Evolutionary conservation across 257 asterid genomes (phyloP).

Genomic region (Lycium ferocissimum): DNA sequence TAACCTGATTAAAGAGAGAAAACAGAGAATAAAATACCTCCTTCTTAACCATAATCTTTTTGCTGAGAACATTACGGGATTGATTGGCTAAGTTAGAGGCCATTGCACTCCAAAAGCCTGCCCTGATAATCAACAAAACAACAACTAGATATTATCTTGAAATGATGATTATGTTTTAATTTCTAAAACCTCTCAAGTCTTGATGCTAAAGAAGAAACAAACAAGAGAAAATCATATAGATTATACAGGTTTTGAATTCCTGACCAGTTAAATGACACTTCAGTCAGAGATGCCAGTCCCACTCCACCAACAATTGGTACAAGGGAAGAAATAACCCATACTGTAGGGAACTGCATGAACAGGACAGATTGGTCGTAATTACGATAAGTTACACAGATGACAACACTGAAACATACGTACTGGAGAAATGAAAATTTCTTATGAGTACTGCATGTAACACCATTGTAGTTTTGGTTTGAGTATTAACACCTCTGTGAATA

Average conservation of each 20-base stretch:
- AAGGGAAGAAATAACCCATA: conserved; percentile 92
- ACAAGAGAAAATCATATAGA: not conserved
- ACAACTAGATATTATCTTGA: not conserved
- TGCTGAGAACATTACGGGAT: conserved; percentile 96
- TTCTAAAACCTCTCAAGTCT: too few species aligned
- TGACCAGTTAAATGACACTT: conserved; percentile 90
- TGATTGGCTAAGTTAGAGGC: conserved; percentile 96
- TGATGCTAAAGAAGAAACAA: conserved; percentile 31
- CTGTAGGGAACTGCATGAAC: conserved; percentile 61
- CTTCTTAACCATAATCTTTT: conserved; percentile 87
- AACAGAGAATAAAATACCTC: conserved; percentile 58
- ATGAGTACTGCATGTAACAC: not conserved
- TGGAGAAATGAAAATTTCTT: not conserved
- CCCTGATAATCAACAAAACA: conserved; percentile 52
- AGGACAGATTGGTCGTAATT: not conserved
- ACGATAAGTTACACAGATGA: not conserved
- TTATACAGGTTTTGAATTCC: conserved; percentile 25
- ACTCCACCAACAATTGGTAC: conserved; percentile 95
- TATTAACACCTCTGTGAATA: not conserved
- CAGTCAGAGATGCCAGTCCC: conserved; percentile 90
- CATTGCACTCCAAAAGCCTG: conserved; percentile 98
- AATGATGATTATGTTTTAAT: not conserved
- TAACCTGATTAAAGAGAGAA: not conserved
- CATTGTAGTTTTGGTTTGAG: not conserved
- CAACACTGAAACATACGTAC: not conserved